Evolutionary conservation across 1,139 yeast species (phyloP).

Genomic region (Magnusiomyces tetraspermus): DNA sequence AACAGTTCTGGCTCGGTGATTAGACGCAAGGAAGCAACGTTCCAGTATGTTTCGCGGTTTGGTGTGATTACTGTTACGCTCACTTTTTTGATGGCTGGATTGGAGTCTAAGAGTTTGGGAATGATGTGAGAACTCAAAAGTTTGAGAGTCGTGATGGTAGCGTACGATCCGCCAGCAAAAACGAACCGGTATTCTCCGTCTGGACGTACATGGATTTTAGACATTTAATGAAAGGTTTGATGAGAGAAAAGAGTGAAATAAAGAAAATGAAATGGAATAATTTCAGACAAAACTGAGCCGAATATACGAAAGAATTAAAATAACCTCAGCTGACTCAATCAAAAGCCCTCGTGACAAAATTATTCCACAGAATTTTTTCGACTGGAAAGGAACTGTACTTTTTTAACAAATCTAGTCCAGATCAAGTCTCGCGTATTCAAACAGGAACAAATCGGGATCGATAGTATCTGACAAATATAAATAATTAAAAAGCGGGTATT

Average conservation of each 20-base stretch:
- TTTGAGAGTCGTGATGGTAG: slow-evolving; percentile 11
- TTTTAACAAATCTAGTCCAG: too few relatives aligned
- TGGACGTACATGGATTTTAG: background rate
- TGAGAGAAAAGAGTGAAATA: background rate
- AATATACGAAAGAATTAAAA: too few relatives aligned
- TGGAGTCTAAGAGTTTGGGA: slow-evolving; percentile 9
- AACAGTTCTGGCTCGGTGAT: slow-evolving; percentile 13
- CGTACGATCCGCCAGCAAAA: slow-evolving; percentile 14
- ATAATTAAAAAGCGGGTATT: too few relatives aligned
- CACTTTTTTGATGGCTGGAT: background rate
- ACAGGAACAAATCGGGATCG: too few relatives aligned
- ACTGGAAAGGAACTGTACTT: too few relatives aligned
- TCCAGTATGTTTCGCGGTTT: slow-evolving; percentile 14
- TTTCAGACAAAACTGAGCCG: too few relatives aligned
- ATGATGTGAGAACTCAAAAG: slow-evolving; percentile 8
- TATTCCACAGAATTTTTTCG: too few relatives aligned
- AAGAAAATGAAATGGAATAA: too few relatives aligned
- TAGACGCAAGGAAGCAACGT: slow-evolving; percentile 14
- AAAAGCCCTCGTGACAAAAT: too few relatives aligned
- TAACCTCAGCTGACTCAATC: too few relatives aligned
- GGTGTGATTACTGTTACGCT: slow-evolving; percentile 13
- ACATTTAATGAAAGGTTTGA: background rate
- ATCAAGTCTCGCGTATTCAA: too few relatives aligned
- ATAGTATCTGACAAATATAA: too few relatives aligned
- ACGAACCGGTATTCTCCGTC: slow-evolving; percentile 7